Conservation (phyloP, 2,329 filamentous ascomycete species). For the Aspergillus thermomutatus region DNA sequence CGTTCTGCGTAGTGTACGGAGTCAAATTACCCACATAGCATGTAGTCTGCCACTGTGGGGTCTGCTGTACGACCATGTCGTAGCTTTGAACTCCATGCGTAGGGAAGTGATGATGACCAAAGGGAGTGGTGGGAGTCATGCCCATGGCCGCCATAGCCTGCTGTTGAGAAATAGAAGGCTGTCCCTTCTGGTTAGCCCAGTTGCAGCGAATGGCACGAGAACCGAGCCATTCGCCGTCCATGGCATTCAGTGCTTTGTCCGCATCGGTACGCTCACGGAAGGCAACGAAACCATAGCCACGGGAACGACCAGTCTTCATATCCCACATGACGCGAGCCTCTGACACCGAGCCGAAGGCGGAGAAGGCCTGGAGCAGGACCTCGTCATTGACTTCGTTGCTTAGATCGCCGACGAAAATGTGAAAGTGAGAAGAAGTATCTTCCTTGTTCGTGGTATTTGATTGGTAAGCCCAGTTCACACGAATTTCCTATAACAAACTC, state of each 20-base stretch:
- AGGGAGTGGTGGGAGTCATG: constrained; percentile 95
- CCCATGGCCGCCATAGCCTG: constrained; percentile 97
- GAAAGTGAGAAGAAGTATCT: constrained; percentile 96
- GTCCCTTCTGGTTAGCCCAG: constrained; percentile 99
- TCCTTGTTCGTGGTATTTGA: constrained; percentile 93
- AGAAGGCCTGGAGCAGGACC: constrained; percentile 88
- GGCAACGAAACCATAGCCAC: constrained; percentile 96
- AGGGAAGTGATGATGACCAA: constrained; percentile 95
- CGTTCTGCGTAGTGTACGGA: constrained; percentile 93
- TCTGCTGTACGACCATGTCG: constrained; percentile 94
- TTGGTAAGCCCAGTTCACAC: constrained; percentile 99
- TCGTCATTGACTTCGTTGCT: constrained; percentile 99
- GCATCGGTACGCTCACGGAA: constrained; percentile 92
- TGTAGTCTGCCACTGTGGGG: constrained; percentile 96
- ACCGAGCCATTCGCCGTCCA: constrained; percentile 99
- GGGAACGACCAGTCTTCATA: constrained; percentile 98
- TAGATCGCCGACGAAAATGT: constrained; percentile 96
- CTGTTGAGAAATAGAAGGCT: constrained; percentile 96
- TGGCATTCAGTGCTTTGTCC: constrained; percentile 92
- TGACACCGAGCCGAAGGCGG: constrained; percentile 90
- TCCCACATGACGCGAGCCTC: constrained; percentile 99
- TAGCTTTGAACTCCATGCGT: constrained; percentile 96
- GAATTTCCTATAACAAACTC: constrained; percentile 70
- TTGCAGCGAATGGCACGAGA: constrained; percentile 98
- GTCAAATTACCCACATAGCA: constrained; percentile 98